A percentile compares a stretch with the other conserved stretches of the same genome.
Conservation (phyloP, 2,329 filamentous ascomycete species). For the Seiridium unicorne region DNA sequence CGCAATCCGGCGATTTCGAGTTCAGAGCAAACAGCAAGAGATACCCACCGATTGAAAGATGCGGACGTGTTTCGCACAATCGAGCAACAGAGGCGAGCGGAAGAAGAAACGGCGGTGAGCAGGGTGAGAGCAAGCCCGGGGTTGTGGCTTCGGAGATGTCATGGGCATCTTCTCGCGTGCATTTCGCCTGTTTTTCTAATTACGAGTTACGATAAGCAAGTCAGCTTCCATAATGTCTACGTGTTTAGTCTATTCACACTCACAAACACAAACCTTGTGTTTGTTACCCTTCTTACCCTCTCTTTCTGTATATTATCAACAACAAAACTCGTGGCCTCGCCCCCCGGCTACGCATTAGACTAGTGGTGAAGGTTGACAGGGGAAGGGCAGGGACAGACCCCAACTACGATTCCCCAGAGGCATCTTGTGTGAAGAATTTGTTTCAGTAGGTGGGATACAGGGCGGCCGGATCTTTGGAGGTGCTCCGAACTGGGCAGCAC, state of each 20-base stretch:
- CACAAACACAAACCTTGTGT: slow-evolving; percentile 16
- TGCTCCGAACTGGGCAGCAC: not conserved
- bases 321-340: slow-evolving; percentile 20
- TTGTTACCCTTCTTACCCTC: slow-evolving; percentile 17
- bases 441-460: not conserved
- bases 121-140: too few relatives aligned
- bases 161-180: not conserved
- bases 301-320: slow-evolving; percentile 26
- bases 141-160: not conserved
- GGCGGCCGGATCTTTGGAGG: not conserved
- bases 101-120: not conserved
- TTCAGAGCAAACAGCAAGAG: slow-evolving; percentile 6
- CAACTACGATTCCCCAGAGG: not conserved
- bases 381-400: not conserved
- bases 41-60: slow-evolving; percentile 10
- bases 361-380: not conserved
- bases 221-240: slow-evolving; percentile 30
- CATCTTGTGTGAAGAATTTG: not conserved
- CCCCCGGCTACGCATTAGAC: slow-evolving; percentile 21
- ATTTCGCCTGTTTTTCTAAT: slow-evolving; percentile 11
- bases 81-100: slow-evolving; percentile 3
- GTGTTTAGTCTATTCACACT: slow-evolving; percentile 23
- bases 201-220: slow-evolving; percentile 25
- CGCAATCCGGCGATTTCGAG: slow-evolving; percentile 6
- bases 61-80: not conserved